These are phyloP conservation scores for Exophiala oligosperma DNA, from an alignment of 2,329 filamentous ascomycete species.

Conservation along the genomic window DNA sequence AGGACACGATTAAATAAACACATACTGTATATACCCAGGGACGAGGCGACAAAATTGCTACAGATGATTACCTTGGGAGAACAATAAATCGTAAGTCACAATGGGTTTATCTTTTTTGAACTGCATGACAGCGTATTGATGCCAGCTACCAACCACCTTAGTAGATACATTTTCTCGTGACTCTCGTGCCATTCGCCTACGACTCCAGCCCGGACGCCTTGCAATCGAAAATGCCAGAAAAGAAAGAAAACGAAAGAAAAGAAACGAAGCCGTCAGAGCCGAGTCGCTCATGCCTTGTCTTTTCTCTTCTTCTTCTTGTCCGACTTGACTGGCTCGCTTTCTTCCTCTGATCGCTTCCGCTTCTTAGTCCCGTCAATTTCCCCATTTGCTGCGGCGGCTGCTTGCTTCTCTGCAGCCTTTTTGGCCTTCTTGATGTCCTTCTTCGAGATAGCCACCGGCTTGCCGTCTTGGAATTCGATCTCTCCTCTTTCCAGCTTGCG, in stretches of 20 bases:
- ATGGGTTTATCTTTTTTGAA: no score
- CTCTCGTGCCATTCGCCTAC: constrained; percentile 8
- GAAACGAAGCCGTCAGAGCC: constrained; percentile 31
- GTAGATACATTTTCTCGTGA: constrained; percentile 22
- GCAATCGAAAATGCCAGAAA: constrained; percentile 32
- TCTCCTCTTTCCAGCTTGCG: constrained; percentile 76
- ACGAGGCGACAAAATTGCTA: no score
- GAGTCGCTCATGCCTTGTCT: constrained; percentile 38
- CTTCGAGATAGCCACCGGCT: constrained; percentile 68
- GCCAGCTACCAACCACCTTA: neutral
- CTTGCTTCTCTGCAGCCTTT: constrained; percentile 61
- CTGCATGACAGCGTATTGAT: neutral
- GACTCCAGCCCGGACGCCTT: constrained; percentile 19
- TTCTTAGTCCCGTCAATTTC: constrained; percentile 62
- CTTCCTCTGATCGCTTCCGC: constrained; percentile 61
- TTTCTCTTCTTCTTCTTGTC: constrained; percentile 52
- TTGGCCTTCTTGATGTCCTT: constrained; percentile 73
- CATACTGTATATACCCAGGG: no score
- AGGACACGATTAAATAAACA: no score
- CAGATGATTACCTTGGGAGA: no score
- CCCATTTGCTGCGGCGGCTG: constrained; percentile 42
- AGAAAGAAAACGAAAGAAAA: constrained; percentile 31
- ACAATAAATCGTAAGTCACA: no score
- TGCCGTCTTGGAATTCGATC: constrained; percentile 67
- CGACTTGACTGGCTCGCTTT: constrained; percentile 56